Evolutionary conservation across 768 basidiomycete species (phyloP), one percentile per base, ranked within the genome.

Genomic region (Mycena galericulata): DNA sequence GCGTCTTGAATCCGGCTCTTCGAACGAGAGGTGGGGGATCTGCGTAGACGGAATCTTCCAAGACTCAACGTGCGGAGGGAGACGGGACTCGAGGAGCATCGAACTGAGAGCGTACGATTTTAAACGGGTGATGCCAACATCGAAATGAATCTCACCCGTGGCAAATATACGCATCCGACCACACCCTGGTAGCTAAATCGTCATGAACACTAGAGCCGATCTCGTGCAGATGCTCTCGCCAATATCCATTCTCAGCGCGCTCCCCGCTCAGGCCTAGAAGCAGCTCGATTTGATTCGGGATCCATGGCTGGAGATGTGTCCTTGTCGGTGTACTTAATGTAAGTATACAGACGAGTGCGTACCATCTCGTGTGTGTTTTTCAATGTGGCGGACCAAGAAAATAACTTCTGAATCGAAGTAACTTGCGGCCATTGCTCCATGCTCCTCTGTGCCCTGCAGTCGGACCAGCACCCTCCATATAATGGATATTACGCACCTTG

Each of bases 11-110:
- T 50, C 29, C 1, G 61, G 12, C 7, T 22, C 29, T 30, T 53
- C 61, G 22, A 62, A 62, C 3, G 27, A 41, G n/a, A 62, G 61
- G 41, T 41, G 61, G 29, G 61, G 61, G 14, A 62, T 62, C 2
- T 62, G 61, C 2, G 14, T 12, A 1, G 40, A n/a, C 11, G 61
- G 61, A 29, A 62, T 49, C 14, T 11, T 53, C 61, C 61, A 62
- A 12, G 50, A 11, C 6, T 62, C 27, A 22, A 30, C 17, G 50
- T 62, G 61, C 4, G 61, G 41, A 6, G 50, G 61, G 18, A 62
- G 61, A 12, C 10, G 38, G 3, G 20, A 8, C 26, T 45, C 36
- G 20, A 62, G 61, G 41, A 62, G 40, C 61, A 62, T 43, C 18
- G 50, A 53, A n/a, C 61, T 62, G 26, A 14, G 6, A 17, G 11